These are phyloP conservation scores for Neurospora pannonica DNA, from an alignment of 495 filamentous ascomycete species.

Conservation along the genomic window DNA sequence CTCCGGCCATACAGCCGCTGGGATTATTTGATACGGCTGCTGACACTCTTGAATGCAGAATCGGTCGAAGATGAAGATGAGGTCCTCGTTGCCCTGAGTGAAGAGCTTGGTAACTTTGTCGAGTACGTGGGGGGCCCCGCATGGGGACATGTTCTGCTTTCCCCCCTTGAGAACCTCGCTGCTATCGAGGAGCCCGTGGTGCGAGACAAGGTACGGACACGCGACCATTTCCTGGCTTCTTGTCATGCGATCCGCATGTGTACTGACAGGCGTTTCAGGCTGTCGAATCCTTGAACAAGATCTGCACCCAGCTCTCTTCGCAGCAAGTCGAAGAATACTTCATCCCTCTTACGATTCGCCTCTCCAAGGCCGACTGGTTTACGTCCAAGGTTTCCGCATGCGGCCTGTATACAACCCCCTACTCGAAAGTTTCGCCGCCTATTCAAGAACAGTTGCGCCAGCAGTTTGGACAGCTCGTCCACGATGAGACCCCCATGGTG, in stretches of 20 bases:
- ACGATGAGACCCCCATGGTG: constrained; percentile 98
- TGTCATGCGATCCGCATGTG: background rate
- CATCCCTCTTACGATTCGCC: constrained; percentile 84
- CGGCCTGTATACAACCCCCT: constrained; percentile 85
- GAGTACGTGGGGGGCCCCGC: constrained; percentile 95
- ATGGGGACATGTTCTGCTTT: constrained; percentile 90
- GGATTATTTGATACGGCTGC: background rate
- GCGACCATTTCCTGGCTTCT: background rate
- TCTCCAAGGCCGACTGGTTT: constrained; percentile 99
- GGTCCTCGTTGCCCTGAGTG: constrained; percentile 91
- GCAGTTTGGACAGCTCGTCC: constrained; percentile 84
- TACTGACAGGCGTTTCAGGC: constrained; percentile 48
- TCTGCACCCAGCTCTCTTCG: constrained; percentile 81
- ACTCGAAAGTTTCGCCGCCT: constrained; percentile 73
- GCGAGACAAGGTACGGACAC: constrained; percentile 71
- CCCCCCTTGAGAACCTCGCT: constrained; percentile 92
- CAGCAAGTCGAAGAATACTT: constrained; percentile 94
- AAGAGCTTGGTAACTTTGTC: constrained; percentile 90
- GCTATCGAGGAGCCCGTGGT: constrained; percentile 97
- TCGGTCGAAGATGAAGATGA: constrained; percentile 98
- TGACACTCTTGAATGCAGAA: constrained; percentile 45
- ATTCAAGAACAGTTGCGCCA: constrained; percentile 82
- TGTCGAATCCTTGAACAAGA: constrained; percentile 98
- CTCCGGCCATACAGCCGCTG: background rate
- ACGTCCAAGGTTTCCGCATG: constrained; percentile 98